Percentiles rank a stretch among this genome's conserved stretches.
phyloP scores from a whole-genome alignment of 495 filamentous ascomycete genomes.

The Pyronema domesticum region DNA sequence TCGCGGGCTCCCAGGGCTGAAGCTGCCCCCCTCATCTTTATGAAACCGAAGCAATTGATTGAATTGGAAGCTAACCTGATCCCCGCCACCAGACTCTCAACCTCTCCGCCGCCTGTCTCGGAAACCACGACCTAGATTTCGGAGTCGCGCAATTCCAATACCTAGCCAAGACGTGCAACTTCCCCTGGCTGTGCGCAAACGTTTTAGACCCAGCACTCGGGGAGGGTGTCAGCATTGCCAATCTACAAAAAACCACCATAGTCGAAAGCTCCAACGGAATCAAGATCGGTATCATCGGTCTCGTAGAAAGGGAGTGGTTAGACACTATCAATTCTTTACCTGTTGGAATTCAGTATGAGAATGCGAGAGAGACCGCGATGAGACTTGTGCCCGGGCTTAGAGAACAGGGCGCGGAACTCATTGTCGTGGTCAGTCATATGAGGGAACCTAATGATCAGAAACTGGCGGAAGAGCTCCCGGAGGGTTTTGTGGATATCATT shows the following conservation, averaged over 20 bases:
- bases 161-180: constrained; percentile 53
- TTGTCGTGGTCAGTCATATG: constrained; percentile 69
- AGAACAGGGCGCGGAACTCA: constrained; percentile 58
- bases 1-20: too few species aligned
- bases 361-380: constrained; percentile 50
- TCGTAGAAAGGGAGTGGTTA: constrained; percentile 63
- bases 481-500: constrained; percentile 61
- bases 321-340: constrained; percentile 76
- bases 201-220: constrained; percentile 61
- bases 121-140: constrained; percentile 92
- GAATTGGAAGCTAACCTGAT: too few species aligned
- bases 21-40: too few species aligned
- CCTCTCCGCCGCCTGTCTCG: constrained; percentile 47
- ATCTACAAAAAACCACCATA: constrained; percentile 52
- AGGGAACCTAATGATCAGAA: constrained; percentile 69
- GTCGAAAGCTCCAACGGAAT: constrained; percentile 63
- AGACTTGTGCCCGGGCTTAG: constrained; percentile 52
- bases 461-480: constrained; percentile 46
- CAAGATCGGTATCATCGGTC: constrained; percentile 68
- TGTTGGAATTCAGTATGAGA: constrained; percentile 60
- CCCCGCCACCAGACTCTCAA: too few species aligned
- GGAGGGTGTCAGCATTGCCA: constrained; percentile 27
- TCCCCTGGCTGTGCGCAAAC: constrained; percentile 83
- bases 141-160: constrained; percentile 64
- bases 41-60: too few species aligned